Percentiles rank a stretch among this genome's conserved stretches.
These are phyloP conservation scores for Phytophthora melonis DNA, from an alignment of 352 stramenopile species.

Conservation along the genomic window DNA sequence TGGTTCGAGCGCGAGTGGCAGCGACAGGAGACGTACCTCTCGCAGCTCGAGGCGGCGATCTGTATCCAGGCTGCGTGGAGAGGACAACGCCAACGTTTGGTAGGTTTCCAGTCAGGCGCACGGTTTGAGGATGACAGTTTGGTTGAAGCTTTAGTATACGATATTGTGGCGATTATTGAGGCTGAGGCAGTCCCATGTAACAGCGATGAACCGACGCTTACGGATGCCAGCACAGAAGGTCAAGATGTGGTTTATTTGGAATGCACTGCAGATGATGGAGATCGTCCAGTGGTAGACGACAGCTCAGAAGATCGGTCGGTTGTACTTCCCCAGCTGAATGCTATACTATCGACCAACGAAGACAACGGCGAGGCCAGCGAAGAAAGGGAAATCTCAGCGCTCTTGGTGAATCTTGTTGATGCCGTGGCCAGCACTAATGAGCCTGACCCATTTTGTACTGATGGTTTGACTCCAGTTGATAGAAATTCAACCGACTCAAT, in stretches of 20 bases:
- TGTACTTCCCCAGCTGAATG: too few relatives aligned
- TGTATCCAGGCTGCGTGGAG: constrained; percentile 65
- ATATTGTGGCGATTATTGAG: constrained; percentile 26
- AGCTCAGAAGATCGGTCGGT: background rate
- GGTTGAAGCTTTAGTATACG: constrained; percentile 27
- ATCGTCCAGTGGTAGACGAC: background rate
- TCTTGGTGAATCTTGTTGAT: constrained; percentile 12
- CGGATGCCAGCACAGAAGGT: background rate
- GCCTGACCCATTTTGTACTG: background rate
- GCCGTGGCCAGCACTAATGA: background rate
- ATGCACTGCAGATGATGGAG: background rate
- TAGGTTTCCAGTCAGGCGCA: background rate
- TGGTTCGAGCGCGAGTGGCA: constrained; percentile 30
- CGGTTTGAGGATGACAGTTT: constrained; percentile 19
- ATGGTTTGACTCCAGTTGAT: background rate
- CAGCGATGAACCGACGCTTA: background rate
- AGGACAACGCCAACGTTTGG: constrained; percentile 17
- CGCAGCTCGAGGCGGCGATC: constrained; percentile 45
- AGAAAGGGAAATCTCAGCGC: background rate
- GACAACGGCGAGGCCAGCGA: background rate
- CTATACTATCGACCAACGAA: background rate
- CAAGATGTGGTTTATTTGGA: background rate
- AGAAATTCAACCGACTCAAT: background rate
- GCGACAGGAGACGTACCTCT: constrained; percentile 33
- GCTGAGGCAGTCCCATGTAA: background rate